Conservation (phyloP, 2,329 filamentous ascomycete genomes). For the Alternaria novae-zelandiae region DNA sequence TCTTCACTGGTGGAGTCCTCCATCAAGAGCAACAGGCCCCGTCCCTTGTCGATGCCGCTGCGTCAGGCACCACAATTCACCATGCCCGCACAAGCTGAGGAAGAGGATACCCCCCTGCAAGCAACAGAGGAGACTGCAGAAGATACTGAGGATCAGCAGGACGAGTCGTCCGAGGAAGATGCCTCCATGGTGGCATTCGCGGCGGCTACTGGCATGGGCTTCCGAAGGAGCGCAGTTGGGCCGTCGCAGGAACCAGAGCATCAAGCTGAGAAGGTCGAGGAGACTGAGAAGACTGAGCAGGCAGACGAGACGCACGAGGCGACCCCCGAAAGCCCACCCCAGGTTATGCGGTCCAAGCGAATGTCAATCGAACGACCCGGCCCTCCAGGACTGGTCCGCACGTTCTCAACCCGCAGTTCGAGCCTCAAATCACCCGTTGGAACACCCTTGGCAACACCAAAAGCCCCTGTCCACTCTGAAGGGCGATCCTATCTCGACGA, state of each 20-base stretch:
- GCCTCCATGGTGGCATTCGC: conserved; percentile 43
- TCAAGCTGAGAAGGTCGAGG: conserved; percentile 20
- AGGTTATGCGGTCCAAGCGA: conserved; percentile 43
- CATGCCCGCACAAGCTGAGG: conserved; percentile 5
- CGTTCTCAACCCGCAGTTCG: conserved; percentile 41
- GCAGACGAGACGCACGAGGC: conserved; percentile 25
- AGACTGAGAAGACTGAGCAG: conserved; percentile 23
- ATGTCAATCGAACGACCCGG: conserved; percentile 46
- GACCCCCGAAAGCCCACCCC: conserved; percentile 31
- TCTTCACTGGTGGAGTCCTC: conserved; percentile 27
- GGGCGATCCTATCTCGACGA: conserved; percentile 40
- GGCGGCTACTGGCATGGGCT: conserved; percentile 40
- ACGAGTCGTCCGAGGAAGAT: conserved; percentile 22
- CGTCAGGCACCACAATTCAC: conserved; percentile 29
- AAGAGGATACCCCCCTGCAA: not conserved
- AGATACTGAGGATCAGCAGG: not conserved
- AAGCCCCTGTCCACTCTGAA: conserved; percentile 18
- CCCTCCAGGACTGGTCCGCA: conserved; percentile 42
- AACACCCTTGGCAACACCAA: conserved; percentile 29
- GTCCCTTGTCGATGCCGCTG: conserved; percentile 42
- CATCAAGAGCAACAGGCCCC: conserved; percentile 26
- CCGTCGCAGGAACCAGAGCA: conserved; percentile 24
- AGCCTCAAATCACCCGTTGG: conserved; percentile 28
- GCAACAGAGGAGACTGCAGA: not conserved
- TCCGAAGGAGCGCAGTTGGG: conserved; percentile 29